Evolutionary conservation across 495 filamentous ascomycete species (phyloP).

Genomic region (Penicillium goetzii): DNA sequence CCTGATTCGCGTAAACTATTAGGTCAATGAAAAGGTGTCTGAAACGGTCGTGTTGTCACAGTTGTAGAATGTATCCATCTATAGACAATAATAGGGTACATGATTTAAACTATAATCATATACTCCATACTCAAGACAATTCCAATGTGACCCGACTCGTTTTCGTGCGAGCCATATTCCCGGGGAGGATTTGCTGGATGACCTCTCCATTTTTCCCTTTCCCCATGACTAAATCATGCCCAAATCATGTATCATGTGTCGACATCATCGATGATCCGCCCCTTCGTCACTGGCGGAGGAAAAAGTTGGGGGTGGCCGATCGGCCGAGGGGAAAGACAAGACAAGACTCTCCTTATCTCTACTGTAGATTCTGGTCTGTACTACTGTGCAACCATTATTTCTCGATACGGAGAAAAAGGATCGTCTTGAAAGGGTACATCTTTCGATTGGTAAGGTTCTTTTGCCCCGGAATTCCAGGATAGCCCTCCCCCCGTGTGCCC

Average conservation of each 20-base stretch:
- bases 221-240: constrained; percentile 33
- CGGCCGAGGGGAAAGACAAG: neutral
- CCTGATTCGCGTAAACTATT: constrained; percentile 10
- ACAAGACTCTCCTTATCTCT: neutral
- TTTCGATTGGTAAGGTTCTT: neutral
- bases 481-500: too few species aligned
- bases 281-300: constrained; percentile 21
- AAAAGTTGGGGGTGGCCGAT: constrained; percentile 4
- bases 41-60: neutral
- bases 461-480: constrained; percentile 8
- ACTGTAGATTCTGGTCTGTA: neutral
- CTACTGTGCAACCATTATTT: neutral
- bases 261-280: constrained; percentile 38
- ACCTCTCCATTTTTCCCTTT: constrained; percentile 18
- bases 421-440: neutral
- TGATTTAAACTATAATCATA: too few species aligned
- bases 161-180: constrained; percentile 16
- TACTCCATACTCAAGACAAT: neutral
- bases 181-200: constrained; percentile 14
- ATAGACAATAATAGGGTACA: too few species aligned
- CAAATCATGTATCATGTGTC: constrained; percentile 28
- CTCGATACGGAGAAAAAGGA: constrained; percentile 1
- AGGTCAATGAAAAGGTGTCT: neutral
- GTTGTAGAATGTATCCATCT: too few species aligned
- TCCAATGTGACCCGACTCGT: constrained; percentile 20